Percentiles rank a stretch among this genome's conserved stretches.
Evolutionary conservation across 495 filamentous ascomycete species (phyloP).

Genomic region (Ramalina peruviana): DNA sequence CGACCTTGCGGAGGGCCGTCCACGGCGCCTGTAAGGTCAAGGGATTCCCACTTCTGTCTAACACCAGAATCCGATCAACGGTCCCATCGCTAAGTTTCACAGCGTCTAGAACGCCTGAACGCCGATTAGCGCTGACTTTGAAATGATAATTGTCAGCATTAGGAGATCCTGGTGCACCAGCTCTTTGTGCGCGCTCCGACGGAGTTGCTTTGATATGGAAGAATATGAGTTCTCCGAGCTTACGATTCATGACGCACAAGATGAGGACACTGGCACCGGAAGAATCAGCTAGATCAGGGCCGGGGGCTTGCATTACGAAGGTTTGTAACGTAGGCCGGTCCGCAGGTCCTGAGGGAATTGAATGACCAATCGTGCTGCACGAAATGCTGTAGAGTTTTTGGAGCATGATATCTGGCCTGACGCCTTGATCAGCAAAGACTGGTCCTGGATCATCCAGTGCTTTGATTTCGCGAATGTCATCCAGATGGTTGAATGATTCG

Average conservation of each 20-base stretch:
- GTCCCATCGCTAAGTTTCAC: constrained; percentile 58
- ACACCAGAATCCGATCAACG: constrained; percentile 51
- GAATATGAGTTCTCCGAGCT: not conserved
- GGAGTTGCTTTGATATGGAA: constrained; percentile 2
- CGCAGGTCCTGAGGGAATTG: constrained; percentile 35
- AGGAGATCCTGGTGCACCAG: not conserved
- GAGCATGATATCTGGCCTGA: constrained; percentile 61
- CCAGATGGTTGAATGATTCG: constrained; percentile 57
- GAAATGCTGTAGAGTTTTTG: constrained; percentile 58
- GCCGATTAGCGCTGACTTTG: constrained; percentile 17
- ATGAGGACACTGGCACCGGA: constrained; percentile 4
- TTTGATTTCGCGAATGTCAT: constrained; percentile 46
- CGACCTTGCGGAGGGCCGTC: constrained; percentile 45
- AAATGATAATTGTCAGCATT: not conserved
- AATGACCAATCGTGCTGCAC: constrained; percentile 41
- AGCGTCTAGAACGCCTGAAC: constrained; percentile 52
- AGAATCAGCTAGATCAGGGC: constrained; percentile 16
- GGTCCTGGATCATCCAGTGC: constrained; percentile 57
- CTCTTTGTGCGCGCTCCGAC: not conserved
- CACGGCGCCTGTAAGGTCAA: constrained; percentile 66
- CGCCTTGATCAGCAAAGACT: constrained; percentile 53
- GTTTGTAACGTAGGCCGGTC: constrained; percentile 39
- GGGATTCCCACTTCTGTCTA: constrained; percentile 49
- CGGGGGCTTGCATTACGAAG: constrained; percentile 49
- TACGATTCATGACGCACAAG: constrained; percentile 11